Evolutionary conservation across 305 asterid species (phyloP).

Genomic region (Plantago coronopus): DNA sequence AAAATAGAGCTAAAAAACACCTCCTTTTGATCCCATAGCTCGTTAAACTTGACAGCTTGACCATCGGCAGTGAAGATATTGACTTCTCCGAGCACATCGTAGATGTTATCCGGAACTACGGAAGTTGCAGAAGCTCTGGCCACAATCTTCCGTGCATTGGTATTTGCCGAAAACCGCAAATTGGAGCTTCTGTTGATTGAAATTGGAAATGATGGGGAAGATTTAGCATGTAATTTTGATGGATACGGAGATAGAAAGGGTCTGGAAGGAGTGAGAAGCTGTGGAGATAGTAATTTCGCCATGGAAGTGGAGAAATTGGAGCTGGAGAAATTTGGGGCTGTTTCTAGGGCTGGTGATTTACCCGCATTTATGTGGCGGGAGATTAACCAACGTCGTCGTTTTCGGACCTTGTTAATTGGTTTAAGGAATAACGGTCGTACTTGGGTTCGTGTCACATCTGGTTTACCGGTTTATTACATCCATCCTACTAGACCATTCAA

Average conservation of each 20-base stretch:
- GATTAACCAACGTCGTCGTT: no score
- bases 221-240: constrained; percentile 14
- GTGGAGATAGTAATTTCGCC: constrained; percentile 5
- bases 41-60: constrained; percentile 55
- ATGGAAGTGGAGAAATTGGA: not conserved
- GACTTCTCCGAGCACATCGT: constrained; percentile 52
- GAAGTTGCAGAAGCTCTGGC: constrained; percentile 36
- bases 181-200: constrained; percentile 21
- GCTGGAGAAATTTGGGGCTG: no score
- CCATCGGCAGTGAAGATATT: constrained; percentile 65
- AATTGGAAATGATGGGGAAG: constrained; percentile 15
- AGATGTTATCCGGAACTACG: constrained; percentile 38
- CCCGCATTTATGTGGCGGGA: no score
- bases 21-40: constrained; percentile 80
- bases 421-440: no score
- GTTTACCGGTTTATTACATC: no score
- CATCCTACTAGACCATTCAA: no score
- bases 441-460: no score
- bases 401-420: no score
- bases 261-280: not conserved
- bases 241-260: constrained; percentile 23
- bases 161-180: constrained; percentile 8
- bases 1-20: constrained; percentile 21
- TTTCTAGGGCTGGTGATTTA: no score
- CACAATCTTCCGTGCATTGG: constrained; percentile 18